phyloP scores from a whole-genome alignment of 2,329 filamentous ascomycete genomes.

The Dactylellina haptotyla region DNA sequence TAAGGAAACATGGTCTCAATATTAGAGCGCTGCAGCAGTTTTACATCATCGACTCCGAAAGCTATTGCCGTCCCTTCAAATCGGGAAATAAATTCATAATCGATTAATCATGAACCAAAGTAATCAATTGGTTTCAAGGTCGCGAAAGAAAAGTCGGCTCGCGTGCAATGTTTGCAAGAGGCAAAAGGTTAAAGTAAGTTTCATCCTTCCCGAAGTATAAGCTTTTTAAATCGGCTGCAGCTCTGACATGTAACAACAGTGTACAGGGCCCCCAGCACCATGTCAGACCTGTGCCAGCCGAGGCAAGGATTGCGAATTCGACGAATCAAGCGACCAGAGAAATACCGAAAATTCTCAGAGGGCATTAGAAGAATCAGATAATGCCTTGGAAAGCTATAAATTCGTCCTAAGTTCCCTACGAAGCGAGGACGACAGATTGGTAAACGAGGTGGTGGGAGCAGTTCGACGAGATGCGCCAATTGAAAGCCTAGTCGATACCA shows the following conservation, averaged over 20 bases:
- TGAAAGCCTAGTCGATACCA: background rate
- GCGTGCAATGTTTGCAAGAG: conserved; percentile 12
- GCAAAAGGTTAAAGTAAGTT: conserved; percentile 9
- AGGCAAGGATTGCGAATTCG: conserved; percentile 6
- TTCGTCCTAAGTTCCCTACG: background rate
- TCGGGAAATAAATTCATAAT: background rate
- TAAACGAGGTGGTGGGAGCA: background rate
- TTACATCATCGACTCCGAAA: background rate
- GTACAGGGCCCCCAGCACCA: background rate
- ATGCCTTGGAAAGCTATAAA: background rate
- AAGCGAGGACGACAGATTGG: background rate
- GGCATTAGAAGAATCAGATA: conserved; percentile 4
- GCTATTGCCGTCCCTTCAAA: background rate
- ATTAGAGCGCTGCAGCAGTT: no score
- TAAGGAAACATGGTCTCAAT: background rate
- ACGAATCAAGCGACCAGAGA: conserved; percentile 10
- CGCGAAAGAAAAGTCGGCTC: conserved; percentile 4
- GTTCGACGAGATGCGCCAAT: conserved; percentile 3
- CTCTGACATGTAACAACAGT: background rate
- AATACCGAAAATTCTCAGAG: conserved; percentile 9
- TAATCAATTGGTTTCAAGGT: background rate
- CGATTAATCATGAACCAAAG: background rate
- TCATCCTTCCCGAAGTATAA: background rate
- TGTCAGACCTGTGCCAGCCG: background rate
- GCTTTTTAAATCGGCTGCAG: background rate